Percentiles rank a stretch among this genome's conserved stretches.
These are phyloP conservation scores for Phytophthora uliginosa DNA, from an alignment of 352 stramenopile genomes.

Conservation along the genomic window DNA sequence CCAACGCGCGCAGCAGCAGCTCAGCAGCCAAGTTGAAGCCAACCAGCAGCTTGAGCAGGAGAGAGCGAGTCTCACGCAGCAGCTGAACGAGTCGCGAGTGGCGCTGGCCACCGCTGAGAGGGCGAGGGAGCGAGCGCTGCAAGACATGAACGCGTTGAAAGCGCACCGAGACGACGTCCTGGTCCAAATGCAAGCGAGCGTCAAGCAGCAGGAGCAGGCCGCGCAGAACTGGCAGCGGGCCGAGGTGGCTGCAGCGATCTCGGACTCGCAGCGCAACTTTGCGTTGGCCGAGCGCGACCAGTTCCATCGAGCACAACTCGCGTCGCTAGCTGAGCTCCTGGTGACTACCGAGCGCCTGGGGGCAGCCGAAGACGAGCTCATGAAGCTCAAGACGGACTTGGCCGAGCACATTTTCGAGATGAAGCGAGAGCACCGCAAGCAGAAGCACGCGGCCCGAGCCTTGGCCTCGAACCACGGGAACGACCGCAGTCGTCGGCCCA, in stretches of 20 bases:
- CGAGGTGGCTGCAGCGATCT: conserved; percentile 63
- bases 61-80: conserved; percentile 13
- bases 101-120: conserved; percentile 45
- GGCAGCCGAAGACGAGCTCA: conserved; percentile 60
- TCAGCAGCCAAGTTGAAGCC: conserved; percentile 2
- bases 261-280: conserved; percentile 79
- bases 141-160: conserved; percentile 45
- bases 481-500: conserved; percentile 16
- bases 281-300: conserved; percentile 67
- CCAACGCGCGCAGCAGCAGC: conserved; percentile 21
- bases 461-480: conserved; percentile 5
- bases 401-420: conserved; percentile 79
- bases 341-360: conserved; percentile 57
- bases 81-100: conserved; percentile 37
- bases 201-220: conserved; percentile 53
- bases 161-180: conserved; percentile 63
- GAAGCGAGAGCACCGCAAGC: conserved; percentile 49
- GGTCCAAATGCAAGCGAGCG: conserved; percentile 50
- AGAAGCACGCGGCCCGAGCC: conserved; percentile 45
- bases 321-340: conserved; percentile 55
- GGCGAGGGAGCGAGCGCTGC: conserved; percentile 31
- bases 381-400: conserved; percentile 65
- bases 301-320: conserved; percentile 52
- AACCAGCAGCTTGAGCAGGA: conserved; percentile 28
- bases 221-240: conserved; percentile 66